Evolutionary conservation across 2,329 filamentous ascomycete species (phyloP).

Genomic region (Hymenoscyphus repandus): DNA sequence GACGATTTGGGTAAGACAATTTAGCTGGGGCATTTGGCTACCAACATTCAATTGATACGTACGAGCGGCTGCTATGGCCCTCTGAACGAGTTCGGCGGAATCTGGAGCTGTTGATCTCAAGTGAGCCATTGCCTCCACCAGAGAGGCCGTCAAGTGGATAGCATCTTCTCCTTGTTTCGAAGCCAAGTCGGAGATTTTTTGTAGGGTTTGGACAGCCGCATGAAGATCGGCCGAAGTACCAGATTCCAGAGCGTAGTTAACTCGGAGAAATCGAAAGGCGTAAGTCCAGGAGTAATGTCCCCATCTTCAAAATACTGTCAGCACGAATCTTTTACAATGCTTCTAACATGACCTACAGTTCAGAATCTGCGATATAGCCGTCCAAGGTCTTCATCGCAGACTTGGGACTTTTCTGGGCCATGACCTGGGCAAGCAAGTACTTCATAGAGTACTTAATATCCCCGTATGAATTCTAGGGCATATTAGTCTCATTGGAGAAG

Average conservation of each 20-base stretch:
- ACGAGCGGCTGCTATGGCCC: constrained; percentile 67
- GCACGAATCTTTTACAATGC: neutral
- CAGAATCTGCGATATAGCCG: constrained; percentile 61
- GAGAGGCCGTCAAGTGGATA: constrained; percentile 58
- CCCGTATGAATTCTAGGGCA: constrained; percentile 44
- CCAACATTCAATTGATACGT: constrained; percentile 64
- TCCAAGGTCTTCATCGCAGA: constrained; percentile 70
- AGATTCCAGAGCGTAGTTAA: constrained; percentile 61
- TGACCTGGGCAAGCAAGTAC: constrained; percentile 63
- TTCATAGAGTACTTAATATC: constrained; percentile 76
- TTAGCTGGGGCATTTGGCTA: constrained; percentile 61
- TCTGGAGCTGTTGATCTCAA: constrained; percentile 60
- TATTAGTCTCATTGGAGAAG: constrained; percentile 12
- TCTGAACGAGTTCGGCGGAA: constrained; percentile 63
- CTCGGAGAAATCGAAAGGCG: constrained; percentile 69
- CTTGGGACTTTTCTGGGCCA: constrained; percentile 66
- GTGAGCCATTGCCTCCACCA: constrained; percentile 66
- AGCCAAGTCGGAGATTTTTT: constrained; percentile 55
- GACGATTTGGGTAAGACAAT: constrained; percentile 59
- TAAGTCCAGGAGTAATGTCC: constrained; percentile 71
- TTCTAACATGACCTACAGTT: constrained; percentile 46
- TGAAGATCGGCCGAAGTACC: constrained; percentile 55
- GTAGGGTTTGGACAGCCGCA: constrained; percentile 63
- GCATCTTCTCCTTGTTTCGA: constrained; percentile 56
- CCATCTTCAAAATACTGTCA: constrained; percentile 34